Base-by-base conservation (phyloP, 139 green algal species). In the Choricystis sp. region DNA sequence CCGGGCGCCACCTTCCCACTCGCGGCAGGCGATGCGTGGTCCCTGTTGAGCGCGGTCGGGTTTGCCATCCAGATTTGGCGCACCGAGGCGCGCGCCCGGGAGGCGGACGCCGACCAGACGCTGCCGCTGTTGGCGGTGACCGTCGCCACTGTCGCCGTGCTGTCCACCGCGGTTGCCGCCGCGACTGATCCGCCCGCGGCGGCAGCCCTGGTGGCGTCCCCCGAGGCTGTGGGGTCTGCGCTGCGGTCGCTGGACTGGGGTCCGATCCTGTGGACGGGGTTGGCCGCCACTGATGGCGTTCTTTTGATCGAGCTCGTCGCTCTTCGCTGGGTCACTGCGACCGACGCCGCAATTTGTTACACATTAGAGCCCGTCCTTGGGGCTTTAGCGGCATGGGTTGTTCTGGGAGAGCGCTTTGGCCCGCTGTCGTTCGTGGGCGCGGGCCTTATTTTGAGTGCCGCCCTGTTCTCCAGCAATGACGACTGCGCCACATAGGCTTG, bases 21-120 rank as follows among this genome's bases (percentile, higher is more conserved):
- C 67, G 66, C 26, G 81, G 21, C n/a, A n/a, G 86, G 86, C 25
- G 86, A 94, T 60, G 23, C 77, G 1, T 83, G 78, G 74, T 77
- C 68, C 49, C 66, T 92, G 21, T 14, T 78, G n/a, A 81, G 67
- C 3, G 86, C 86, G 3, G 40, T 94, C 0, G 65, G 83, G 4
- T 94, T 94, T 65, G 86, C 79, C 30, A 49, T 89, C 25, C 82
- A 90, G 76, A 62, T 77, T 1, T 86, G 76, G 61, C 66, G 74
- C 21, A 84, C 79, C 1, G 79, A 86, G 68, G 65, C 77, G 48
- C 63, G 58, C 2, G 73, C 67, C 4, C 64, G 69, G 14, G 56
- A 27, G 22, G 66, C 85, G 19, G 74, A 70, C 24, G 48, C 64
- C 26, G 29, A 48, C 22, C 30, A 52, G 26, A 31, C 40, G 24